Evolutionary conservation across 2,329 filamentous ascomycete genomes (phyloP).

Genomic region (Leptoxyphium fumago): DNA sequence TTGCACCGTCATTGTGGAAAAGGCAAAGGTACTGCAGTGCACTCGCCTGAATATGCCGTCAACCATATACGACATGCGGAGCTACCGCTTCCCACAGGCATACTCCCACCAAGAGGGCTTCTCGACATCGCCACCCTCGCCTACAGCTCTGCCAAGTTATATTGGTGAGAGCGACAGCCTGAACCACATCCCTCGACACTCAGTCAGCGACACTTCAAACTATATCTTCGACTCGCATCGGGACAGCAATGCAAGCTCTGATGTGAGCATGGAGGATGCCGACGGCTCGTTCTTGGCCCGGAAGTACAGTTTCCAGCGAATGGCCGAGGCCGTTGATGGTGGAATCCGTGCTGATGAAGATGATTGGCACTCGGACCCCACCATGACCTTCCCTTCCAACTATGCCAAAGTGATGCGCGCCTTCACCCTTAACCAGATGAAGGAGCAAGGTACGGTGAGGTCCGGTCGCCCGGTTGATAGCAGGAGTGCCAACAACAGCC

Average conservation of each 20-base stretch:
- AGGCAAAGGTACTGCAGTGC: too few species aligned
- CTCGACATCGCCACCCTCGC: too few species aligned
- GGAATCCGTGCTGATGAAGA: neutral
- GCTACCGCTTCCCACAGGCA: neutral
- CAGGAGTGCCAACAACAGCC: neutral
- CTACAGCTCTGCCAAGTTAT: too few species aligned
- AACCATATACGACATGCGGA: neutral
- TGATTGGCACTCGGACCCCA: neutral
- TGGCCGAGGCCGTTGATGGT: slow-evolving; percentile 9
- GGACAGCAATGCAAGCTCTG: neutral
- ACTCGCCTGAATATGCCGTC: neutral
- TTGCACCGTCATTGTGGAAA: too few species aligned
- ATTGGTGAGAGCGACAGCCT: too few species aligned
- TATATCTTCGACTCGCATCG: neutral
- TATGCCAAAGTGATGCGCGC: slow-evolving; percentile 15
- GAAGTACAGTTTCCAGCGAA: slow-evolving; percentile 5
- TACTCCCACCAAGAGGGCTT: neutral
- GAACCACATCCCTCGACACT: neutral
- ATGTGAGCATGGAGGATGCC: neutral
- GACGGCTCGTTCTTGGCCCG: neutral
- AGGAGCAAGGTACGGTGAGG: neutral
- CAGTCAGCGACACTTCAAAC: neutral
- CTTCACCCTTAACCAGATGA: slow-evolving; percentile 12
- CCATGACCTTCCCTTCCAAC: slow-evolving; percentile 3
- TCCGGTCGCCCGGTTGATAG: neutral